Evolutionary conservation across 2,329 filamentous ascomycete species (phyloP), one percentile per base, ranked within the genome.

Genomic region (Phyllachora maydis): DNA sequence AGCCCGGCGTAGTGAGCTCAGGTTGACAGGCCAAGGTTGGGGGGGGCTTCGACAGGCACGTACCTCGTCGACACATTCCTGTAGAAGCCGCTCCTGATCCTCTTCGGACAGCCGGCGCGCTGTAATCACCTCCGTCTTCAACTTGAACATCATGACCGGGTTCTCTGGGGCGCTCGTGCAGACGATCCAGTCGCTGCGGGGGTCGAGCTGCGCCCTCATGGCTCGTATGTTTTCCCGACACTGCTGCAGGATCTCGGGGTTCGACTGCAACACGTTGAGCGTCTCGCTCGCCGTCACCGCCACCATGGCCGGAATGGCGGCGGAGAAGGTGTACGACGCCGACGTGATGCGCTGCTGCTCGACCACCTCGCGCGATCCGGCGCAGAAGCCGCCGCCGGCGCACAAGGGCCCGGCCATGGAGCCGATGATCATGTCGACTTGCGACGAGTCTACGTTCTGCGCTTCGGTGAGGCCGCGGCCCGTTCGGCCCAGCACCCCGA

Each of bases 41-140:
- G n/a, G n/a, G n/a, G n/a, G n/a, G n/a, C n/a, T n/a, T n/a, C n/a
- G n/a, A n/a, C n/a, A 11, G 11, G 5, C 14, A 46, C 65, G 38
- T 59, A 90, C 83, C 73, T 98, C 88, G 30, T 98, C 90, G n/a
- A 92, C 81, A 33, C 79, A 73, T 37, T 98, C 88, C 39, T 90
- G 72, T 28, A 98, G 50, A 11, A 95, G 47, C 28, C 68, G 64
- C 39, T 92, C 81, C 49, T 95, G 81, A 31, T 93, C 85, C 16
- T 72, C 63, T 7, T 65, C 45, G 9, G 56, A 66, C 27, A 91
- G 50, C 21, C 65, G 66, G 39, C 75, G 69, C 1, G 68, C 61
- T 23, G 66, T 59, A 19, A 93, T 56, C 18, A 92, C 68, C 27
- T 93, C 79, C 0, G 71, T 64, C 54, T 92, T 93, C 26, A 98